Evolutionary conservation across 441 rosid species (phyloP), one percentile per base, ranked within the genome.

Genomic region (Adansonia rubrostipa): DNA sequence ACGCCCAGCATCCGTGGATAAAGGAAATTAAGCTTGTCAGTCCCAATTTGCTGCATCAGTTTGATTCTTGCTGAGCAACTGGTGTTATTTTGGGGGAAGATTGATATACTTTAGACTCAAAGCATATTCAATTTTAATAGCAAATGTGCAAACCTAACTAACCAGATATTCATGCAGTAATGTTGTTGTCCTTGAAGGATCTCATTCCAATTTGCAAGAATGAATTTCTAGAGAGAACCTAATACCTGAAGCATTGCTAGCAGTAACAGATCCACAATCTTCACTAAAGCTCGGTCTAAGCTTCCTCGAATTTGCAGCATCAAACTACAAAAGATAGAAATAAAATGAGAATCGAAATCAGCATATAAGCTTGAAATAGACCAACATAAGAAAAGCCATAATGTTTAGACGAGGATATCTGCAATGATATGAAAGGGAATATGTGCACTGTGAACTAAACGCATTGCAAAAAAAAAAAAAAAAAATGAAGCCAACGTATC

Each of bases 191-290:
- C 51, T 48, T 48, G 47, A 61, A 61, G 42, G 4, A 24, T 61
- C 40, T 10, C 11, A 60, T 60, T 60, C 36, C n/a, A 5, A 6
- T 63, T 63, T 14, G 19, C 10, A 63, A 15, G 69, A 62, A 62
- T 28, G 40, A 60, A 61, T 61, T 10, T 57, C 62, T 57, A 67
- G 80, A 81, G 74, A 80, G 81, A 73, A 64, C 97, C 97, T 93
- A 84, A 93, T 90, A 80, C 77, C 91, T 77, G 96, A 92, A 82
- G 99, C 96, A 90, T 93, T 93, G 74, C 97, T 96, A 40, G 93
- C 95, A 76, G 98, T 93, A 70, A 92, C 95, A 67, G 98, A 84
- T 77, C 96, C 99, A 6, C 94, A 93, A 77, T 86, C 81, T 82
- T 80, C 84, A 86, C 92, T 92, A 84, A 93, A 93, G 83, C 92